These are phyloP conservation scores for Eutrema heterophyllum DNA, from an alignment of 345 rosid genomes.

Conservation along the genomic window DNA sequence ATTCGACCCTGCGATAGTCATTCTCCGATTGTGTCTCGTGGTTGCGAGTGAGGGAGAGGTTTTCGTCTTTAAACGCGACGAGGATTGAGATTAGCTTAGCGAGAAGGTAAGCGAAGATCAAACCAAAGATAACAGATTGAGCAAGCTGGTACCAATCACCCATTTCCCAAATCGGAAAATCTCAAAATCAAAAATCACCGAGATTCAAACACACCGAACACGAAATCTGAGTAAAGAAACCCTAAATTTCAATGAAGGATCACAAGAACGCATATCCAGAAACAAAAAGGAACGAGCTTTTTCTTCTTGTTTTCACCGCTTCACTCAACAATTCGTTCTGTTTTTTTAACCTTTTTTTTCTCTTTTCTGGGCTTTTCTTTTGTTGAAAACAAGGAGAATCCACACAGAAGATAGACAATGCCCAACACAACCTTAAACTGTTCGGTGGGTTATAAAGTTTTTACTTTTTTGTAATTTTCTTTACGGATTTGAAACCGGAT, in stretches of 20 bases:
- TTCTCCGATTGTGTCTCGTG: not conserved
- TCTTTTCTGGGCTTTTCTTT: not conserved
- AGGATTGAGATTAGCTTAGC: constrained; percentile 86
- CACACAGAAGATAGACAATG: not conserved
- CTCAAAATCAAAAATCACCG: not conserved
- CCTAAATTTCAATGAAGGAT: not conserved
- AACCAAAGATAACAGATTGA: constrained; percentile 65
- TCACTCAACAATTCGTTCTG: not conserved
- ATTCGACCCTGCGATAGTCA: constrained; percentile 13
- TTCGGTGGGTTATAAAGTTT: not conserved
- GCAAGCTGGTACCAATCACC: constrained; percentile 69
- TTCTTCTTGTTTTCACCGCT: constrained; percentile 19
- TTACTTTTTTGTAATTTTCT: too few species aligned
- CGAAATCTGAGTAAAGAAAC: not conserved
- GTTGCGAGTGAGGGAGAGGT: constrained; percentile 57
- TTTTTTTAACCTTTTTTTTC: not conserved
- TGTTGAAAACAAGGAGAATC: not conserved
- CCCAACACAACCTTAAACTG: not conserved
- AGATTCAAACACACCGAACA: not conserved
- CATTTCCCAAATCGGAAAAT: constrained; percentile 14
- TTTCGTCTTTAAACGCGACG: constrained; percentile 71
- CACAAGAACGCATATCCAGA: not conserved
- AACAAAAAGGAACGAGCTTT: constrained; percentile 13
- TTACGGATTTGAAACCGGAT: too few species aligned
- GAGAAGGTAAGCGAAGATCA: constrained; percentile 78